These are phyloP conservation scores for Mycena rosella DNA, from an alignment of 768 basidiomycete genomes.

Conservation along the genomic window DNA sequence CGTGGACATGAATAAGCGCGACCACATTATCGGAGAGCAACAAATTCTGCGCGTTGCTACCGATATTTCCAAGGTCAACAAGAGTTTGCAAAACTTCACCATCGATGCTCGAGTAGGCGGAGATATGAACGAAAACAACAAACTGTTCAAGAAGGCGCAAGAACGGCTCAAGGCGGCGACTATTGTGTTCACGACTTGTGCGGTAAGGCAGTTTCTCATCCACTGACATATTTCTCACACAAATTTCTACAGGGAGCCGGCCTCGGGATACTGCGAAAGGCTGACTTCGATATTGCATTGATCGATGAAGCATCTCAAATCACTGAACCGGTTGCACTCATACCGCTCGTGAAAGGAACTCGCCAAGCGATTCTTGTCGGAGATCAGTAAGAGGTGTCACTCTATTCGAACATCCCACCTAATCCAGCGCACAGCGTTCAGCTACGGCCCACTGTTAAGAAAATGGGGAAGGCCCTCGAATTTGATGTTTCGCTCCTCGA, in stretches of 20 bases:
- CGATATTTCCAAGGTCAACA: slow-evolving; percentile 72
- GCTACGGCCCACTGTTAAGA: slow-evolving; percentile 72
- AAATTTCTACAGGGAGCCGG: slow-evolving; percentile 57
- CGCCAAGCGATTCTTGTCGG: slow-evolving; percentile 71
- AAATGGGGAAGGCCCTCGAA: slow-evolving; percentile 67
- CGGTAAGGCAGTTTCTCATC: slow-evolving; percentile 49
- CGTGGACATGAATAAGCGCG: slow-evolving; percentile 57
- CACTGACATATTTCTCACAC: not conserved
- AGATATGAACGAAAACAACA: slow-evolving; percentile 70
- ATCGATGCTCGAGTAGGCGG: slow-evolving; percentile 76
- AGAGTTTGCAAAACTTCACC: slow-evolving; percentile 68
- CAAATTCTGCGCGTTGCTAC: slow-evolving; percentile 78
- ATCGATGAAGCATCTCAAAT: slow-evolving; percentile 82
- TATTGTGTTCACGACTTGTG: slow-evolving; percentile 76
- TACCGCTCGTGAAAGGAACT: slow-evolving; percentile 76
- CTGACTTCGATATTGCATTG: slow-evolving; percentile 70
- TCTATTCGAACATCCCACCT: not conserved
- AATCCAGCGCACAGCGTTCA: slow-evolving; percentile 67
- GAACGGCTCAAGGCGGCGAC: slow-evolving; percentile 67
- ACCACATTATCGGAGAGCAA: slow-evolving; percentile 62
- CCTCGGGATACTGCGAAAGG: slow-evolving; percentile 66
- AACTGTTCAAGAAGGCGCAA: slow-evolving; percentile 69
- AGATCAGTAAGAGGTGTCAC: slow-evolving; percentile 66
- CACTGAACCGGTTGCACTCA: slow-evolving; percentile 74
- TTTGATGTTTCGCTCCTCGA: slow-evolving; percentile 75